These are phyloP conservation scores for Sechiopsis laciniata DNA, from an alignment of 306 rosid species.

Conservation along the genomic window DNA sequence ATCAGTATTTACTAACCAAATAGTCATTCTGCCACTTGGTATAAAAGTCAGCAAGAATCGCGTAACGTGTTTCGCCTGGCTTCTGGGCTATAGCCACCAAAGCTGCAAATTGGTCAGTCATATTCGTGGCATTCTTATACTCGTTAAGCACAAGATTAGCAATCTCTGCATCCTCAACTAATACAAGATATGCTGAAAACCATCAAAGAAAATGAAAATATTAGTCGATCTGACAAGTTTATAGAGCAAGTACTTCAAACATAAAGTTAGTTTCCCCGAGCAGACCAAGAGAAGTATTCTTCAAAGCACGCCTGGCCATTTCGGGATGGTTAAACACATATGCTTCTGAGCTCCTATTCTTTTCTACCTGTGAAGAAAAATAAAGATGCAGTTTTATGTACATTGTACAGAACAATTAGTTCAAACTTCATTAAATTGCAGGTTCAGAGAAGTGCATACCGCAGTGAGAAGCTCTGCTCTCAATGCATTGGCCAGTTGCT, in stretches of 20 bases:
- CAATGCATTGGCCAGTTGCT: constrained; percentile 77
- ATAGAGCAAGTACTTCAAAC: constrained; percentile 11
- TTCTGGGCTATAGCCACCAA: constrained; percentile 80
- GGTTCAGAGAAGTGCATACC: constrained; percentile 41
- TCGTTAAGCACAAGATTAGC: constrained; percentile 51
- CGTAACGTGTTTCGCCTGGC: constrained; percentile 81
- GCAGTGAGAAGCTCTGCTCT: constrained; percentile 59
- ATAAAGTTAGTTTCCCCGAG: constrained; percentile 18
- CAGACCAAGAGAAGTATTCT: constrained; percentile 80
- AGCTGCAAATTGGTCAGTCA: constrained; percentile 98
- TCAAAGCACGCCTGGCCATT: constrained; percentile 89
- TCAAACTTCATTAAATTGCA: constrained; percentile 11
- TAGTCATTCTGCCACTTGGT: constrained; percentile 83
- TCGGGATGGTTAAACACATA: constrained; percentile 66
- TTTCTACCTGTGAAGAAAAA: constrained; percentile 56
- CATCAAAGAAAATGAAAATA: constrained; percentile 28
- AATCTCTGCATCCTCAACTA: constrained; percentile 52
- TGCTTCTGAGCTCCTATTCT: constrained; percentile 62
- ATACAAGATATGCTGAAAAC: constrained; percentile 66
- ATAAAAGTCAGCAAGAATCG: constrained; percentile 76
- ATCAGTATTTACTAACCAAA: constrained; percentile 40
- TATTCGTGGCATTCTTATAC: constrained; percentile 78
- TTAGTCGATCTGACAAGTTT: constrained; percentile 21
- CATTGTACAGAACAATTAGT: constrained; percentile 9
- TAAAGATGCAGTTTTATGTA: constrained; percentile 11